phyloP scores from a whole-genome alignment of 768 basidiomycete species.

The Pleurotus ostreatus region DNA sequence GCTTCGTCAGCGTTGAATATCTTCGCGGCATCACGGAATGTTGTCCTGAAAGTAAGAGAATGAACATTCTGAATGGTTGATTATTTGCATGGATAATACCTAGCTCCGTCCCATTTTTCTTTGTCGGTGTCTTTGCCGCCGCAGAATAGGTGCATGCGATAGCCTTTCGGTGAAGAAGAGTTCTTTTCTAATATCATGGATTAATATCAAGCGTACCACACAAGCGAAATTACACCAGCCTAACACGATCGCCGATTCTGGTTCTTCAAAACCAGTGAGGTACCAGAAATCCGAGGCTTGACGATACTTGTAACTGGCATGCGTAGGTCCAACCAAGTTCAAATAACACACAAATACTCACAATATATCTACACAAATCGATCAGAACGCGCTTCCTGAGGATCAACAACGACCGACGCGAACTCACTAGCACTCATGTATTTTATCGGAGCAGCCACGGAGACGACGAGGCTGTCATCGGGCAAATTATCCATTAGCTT shows the following conservation, averaged over 20 bases:
- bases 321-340: background rate
- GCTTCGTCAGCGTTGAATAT: constrained; percentile 82
- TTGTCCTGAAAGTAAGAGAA: constrained; percentile 42
- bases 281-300: constrained; percentile 95
- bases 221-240: constrained; percentile 35
- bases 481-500: constrained; percentile 74
- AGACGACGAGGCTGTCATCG: constrained; percentile 68
- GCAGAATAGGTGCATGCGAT: constrained; percentile 84
- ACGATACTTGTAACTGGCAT: constrained; percentile 84
- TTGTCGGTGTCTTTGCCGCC: constrained; percentile 67
- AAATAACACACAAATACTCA: constrained; percentile 34
- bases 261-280: constrained; percentile 93
- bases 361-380: constrained; percentile 59
- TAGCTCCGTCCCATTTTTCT: constrained; percentile 92
- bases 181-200: constrained; percentile 52
- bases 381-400: constrained; percentile 7
- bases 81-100: constrained; percentile 27
- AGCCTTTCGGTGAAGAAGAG: constrained; percentile 62
- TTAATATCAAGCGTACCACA: background rate
- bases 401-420: constrained; percentile 6
- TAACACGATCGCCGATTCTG: constrained; percentile 83
- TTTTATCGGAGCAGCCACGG: constrained; percentile 75
- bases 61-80: background rate
- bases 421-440: constrained; percentile 80
- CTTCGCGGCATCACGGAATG: constrained; percentile 54